Evolutionary conservation across 352 stramenopile species (phyloP), one percentile per base, ranked within the genome.

Genomic region (Phytophthora europaea): DNA sequence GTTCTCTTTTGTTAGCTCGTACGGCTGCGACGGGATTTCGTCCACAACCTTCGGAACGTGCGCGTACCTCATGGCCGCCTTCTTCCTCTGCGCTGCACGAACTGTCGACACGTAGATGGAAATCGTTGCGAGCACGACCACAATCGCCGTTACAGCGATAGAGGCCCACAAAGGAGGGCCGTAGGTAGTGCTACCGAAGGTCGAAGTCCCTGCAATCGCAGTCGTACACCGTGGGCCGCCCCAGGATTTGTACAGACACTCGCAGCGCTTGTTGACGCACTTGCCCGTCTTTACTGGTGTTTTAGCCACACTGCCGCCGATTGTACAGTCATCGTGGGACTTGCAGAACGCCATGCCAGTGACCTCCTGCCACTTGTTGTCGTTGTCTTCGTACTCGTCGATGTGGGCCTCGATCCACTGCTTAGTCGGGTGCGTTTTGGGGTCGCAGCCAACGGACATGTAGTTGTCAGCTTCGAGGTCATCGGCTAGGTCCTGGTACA

Each of bases 401-500:
- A 90, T 60, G 34, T 90, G 85, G 1, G 31, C 81, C 1, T 88
- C 70, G 58, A 93, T 93, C 79, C 82, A 93, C 28, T 81, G 51
- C 47, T 79, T 84, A 23, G 80, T 93, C 16, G 84, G 84, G 58
- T 92, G 83, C 0, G 68, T 79, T 50, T 31, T 45, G 7, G 83
- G 82, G 50, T 89, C 78, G 43, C 84, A 92, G 18, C 77, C 82
- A 4, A 88, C 18, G n/a, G 75, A 60, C 83, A 92, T 90, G 61
- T 72, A 75, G 73, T 73, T 87, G 61, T 88, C 79, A 2, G 65
- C 69, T 6, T 90, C 54, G 1, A 71, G 59, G 40, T 76, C 70
- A 4, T 54, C 59, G 2, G 48, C 89, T 81, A 81, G 48, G 47
- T 87, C 80, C 74, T 98, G 92, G 54, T 97, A 98, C 40, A 76